Evolutionary conservation across 306 rosid species (phyloP).

Genomic region (Elaeagnus macrophylla): DNA sequence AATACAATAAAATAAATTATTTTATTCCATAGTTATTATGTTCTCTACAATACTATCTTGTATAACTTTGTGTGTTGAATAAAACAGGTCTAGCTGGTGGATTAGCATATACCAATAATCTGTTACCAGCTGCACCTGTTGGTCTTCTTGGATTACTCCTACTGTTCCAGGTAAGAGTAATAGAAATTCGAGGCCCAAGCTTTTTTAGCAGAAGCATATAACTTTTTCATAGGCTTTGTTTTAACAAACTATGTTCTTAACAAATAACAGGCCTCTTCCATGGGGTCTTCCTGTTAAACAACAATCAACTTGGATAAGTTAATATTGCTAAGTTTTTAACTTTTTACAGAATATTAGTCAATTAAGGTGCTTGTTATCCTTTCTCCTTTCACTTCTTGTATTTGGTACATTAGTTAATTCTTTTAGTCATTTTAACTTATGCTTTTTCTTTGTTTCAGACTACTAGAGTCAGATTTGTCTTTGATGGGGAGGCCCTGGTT

Average conservation of each 20-base stretch:
- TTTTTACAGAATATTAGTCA: too few relatives aligned
- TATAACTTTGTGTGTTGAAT: constrained; percentile 9
- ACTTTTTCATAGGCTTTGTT: too few relatives aligned
- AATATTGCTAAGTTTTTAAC: not conserved
- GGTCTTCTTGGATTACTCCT: constrained; percentile 89
- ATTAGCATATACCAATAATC: constrained; percentile 63
- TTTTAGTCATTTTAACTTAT: constrained; percentile 1
- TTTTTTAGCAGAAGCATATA: too few relatives aligned
- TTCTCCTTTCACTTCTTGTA: not conserved
- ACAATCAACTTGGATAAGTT: not conserved
- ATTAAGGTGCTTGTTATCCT: not conserved
- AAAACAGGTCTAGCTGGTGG: constrained; percentile 77
- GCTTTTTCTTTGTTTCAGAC: constrained; percentile 42
- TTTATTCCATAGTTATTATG: too few relatives aligned
- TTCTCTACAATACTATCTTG: not conserved
- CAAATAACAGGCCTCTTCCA: not conserved
- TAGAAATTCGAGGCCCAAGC: not conserved
- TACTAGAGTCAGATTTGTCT: constrained; percentile 85
- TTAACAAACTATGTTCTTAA: not conserved
- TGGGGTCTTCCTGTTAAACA: not conserved
- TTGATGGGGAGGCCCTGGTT: constrained; percentile 79
- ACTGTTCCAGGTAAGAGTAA: constrained; percentile 63
- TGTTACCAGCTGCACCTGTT: constrained; percentile 63
- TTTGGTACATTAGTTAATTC: not conserved
- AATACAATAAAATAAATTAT: too few relatives aligned